Percentiles rank a stretch among this genome's conserved stretches.
These are phyloP conservation scores for Curvularia verruculosa DNA, from an alignment of 2,329 filamentous ascomycete genomes.

Conservation along the genomic window DNA sequence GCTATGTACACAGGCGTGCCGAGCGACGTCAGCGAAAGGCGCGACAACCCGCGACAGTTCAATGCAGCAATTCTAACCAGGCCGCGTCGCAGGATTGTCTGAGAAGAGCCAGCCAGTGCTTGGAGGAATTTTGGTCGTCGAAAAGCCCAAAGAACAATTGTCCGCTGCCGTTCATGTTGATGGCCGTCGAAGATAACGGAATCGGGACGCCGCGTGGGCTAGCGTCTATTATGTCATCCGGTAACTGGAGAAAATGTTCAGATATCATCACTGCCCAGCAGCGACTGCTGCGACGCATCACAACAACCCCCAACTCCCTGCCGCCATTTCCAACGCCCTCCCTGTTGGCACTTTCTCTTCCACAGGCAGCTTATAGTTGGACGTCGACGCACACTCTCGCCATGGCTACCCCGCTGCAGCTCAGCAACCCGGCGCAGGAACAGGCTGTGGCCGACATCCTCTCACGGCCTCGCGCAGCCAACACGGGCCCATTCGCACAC, in stretches of 20 bases:
- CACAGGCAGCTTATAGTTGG: constrained; percentile 12
- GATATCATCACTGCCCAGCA: constrained; percentile 27
- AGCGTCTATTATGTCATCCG: constrained; percentile 37
- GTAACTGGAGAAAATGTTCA: constrained; percentile 38
- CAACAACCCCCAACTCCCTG: constrained; percentile 17
- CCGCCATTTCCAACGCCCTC: constrained; percentile 28
- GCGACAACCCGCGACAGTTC: constrained; percentile 20
- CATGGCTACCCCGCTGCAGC: constrained; percentile 40
- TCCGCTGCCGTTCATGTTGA: constrained; percentile 12
- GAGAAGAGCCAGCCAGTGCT: constrained; percentile 10
- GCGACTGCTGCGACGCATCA: constrained; percentile 26
- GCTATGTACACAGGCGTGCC: constrained; percentile 28
- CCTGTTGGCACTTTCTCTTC: constrained; percentile 16
- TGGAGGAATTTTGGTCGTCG: constrained; percentile 13
- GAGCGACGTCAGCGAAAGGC: constrained; percentile 30
- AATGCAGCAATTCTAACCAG: constrained; percentile 12
- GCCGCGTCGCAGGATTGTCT: constrained; percentile 21
- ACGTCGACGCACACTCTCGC: constrained; percentile 17
- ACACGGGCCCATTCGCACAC: constrained; percentile 75
- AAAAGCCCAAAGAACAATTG: constrained; percentile 22
- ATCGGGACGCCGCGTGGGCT: constrained; percentile 17
- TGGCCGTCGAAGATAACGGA: constrained; percentile 15
- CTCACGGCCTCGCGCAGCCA: constrained; percentile 53
- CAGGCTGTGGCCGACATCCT: constrained; percentile 64
- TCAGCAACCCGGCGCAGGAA: constrained; percentile 41